Conservation (phyloP, 2,329 filamentous ascomycete genomes). For the Alternaria sp. region DNA sequence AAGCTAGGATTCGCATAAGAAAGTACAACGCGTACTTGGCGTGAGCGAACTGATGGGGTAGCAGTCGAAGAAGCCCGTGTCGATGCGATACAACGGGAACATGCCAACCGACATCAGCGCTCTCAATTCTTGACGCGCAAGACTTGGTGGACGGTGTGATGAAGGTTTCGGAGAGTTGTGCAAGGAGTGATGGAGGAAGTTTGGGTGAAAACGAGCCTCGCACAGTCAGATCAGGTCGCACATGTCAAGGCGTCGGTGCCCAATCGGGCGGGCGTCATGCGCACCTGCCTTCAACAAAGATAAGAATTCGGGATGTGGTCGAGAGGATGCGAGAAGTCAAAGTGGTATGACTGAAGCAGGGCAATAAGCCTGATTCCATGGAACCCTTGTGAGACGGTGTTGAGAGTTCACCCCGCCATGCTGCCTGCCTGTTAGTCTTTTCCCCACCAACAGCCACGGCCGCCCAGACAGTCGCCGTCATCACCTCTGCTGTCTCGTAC, state of each 20-base stretch:
- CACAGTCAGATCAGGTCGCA: slow-evolving; percentile 25
- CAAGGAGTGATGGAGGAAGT: slow-evolving; percentile 12
- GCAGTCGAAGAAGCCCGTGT: not conserved
- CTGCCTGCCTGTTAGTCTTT: slow-evolving; percentile 12
- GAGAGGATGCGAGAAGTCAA: not conserved
- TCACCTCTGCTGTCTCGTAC: slow-evolving; percentile 9
- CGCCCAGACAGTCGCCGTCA: slow-evolving; percentile 17
- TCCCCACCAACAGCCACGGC: slow-evolving; percentile 15
- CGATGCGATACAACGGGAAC: not conserved
- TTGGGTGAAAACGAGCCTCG: slow-evolving; percentile 12
- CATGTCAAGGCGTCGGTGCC: slow-evolving; percentile 21
- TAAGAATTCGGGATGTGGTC: slow-evolving; percentile 1
- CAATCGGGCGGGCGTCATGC: slow-evolving; percentile 24
- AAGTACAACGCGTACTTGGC: not conserved
- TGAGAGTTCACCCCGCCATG: slow-evolving; percentile 10
- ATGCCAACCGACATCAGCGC: not conserved
- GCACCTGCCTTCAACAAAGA: slow-evolving; percentile 23
- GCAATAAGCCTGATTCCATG: not conserved
- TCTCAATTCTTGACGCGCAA: not conserved
- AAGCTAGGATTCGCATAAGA: not conserved
- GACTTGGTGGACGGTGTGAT: slow-evolving; percentile 2
- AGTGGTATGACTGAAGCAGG: not conserved
- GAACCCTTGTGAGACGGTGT: not conserved
- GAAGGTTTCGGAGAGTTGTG: slow-evolving; percentile 27
- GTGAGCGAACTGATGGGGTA: not conserved